These are phyloP conservation scores for Nepenthes gracilis DNA, from an alignment of 148 eudicot genomes.

Conservation along the genomic window DNA sequence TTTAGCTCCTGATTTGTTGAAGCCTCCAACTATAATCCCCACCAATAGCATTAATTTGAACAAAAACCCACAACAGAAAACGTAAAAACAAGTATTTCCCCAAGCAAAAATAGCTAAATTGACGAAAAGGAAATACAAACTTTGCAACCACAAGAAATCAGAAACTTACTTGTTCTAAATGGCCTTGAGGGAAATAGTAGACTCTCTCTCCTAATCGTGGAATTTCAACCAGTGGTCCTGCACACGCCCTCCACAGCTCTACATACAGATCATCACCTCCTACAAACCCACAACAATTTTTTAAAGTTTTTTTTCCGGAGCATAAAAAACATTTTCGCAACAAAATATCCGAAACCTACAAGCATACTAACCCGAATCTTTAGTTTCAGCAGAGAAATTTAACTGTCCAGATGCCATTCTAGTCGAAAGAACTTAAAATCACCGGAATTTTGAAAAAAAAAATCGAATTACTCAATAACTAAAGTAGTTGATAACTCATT, in stretches of 20 bases:
- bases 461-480: too few relatives aligned
- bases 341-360: background rate
- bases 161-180: slow-evolving; percentile 74
- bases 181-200: slow-evolving; percentile 91
- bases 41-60: background rate
- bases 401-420: slow-evolving; percentile 33
- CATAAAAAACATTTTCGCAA: background rate
- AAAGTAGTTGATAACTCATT: too few relatives aligned
- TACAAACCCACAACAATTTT: slow-evolving; percentile 2
- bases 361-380: slow-evolving; percentile 18
- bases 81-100: background rate
- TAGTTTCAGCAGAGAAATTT: slow-evolving; percentile 22
- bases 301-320: background rate
- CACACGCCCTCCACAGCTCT: slow-evolving; percentile 91
- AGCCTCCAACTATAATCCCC: slow-evolving; percentile 55
- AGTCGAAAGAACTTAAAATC: background rate
- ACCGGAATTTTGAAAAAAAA: background rate
- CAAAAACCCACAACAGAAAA: background rate
- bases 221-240: slow-evolving; percentile 83
- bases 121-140: slow-evolving; percentile 1
- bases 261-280: slow-evolving; percentile 41
- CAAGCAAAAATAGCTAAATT: background rate
- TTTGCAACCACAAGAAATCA: background rate
- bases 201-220: slow-evolving; percentile 56
- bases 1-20: slow-evolving; percentile 74